Evolutionary conservation across 2,329 filamentous ascomycete genomes (phyloP), one percentile per base, ranked within the genome.

Genomic region (Sporothrix brunneoviolacea): DNA sequence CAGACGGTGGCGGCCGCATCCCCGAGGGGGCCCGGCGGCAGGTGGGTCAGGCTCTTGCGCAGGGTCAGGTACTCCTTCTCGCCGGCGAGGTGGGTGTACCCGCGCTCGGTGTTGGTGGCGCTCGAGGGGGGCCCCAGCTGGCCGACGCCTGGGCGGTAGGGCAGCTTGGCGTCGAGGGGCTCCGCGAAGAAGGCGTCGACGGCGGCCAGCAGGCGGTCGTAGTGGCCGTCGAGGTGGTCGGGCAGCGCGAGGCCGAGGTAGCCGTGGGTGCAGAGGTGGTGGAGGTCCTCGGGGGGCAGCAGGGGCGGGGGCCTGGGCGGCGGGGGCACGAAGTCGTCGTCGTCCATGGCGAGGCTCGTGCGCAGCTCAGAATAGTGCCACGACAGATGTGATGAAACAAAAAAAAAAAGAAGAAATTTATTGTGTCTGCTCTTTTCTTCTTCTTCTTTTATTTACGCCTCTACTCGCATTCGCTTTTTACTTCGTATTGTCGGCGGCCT

Each of bases 11-110:
- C 33, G 13, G 54, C 53, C 1, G 28, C 21, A 12, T 44, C 45
- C 19, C 39, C 27, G n/a, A n/a, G n/a, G 18, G 48, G 33, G 16
- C n/a, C 27, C 1, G 43, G 21, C 7, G 54, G 54, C 40, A 58
- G 43, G 19, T 57, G 49, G 2, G 51, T 50, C 40, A 58, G 37
- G 50, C 56, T 57, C 21, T 44, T 48, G 24, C 55, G 58, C 12
- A 59, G 44, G 2, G 57, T 58, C 27, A 60, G 37, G 36, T 44
- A 60, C 47, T 59, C 57, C 44, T 60, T 60, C 22, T 60, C 58
- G 44, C 52, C 54, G 3, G 47, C 38, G 9, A 59, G 13, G 2
- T 32, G 47, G 3, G 36, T 36, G 49, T 58, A 58, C 19, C 58
- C 58, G 24, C 57, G 58, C 51, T 58, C 58, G 4, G 55, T 54